Conservation (phyloP, 768 basidiomycete species). For the Tricholoma sp. region DNA sequence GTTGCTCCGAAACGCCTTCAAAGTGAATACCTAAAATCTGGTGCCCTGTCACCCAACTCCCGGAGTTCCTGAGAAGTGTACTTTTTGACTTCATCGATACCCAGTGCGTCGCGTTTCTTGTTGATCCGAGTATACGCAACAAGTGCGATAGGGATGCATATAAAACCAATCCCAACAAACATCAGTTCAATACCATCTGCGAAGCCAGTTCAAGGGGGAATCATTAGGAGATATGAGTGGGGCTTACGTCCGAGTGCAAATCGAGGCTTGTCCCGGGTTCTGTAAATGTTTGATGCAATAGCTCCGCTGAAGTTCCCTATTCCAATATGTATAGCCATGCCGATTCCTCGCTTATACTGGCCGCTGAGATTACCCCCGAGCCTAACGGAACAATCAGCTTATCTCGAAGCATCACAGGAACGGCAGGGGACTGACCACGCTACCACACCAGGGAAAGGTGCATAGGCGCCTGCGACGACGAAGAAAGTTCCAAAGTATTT, state of each 20-base stretch:
- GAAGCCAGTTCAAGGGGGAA: neutral
- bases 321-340: slow-evolving; percentile 65
- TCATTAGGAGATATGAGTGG: neutral
- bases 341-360: slow-evolving; percentile 65
- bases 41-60: slow-evolving; percentile 54
- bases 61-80: slow-evolving; percentile 32
- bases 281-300: slow-evolving; percentile 60
- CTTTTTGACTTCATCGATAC: slow-evolving; percentile 26
- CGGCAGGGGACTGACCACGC: slow-evolving; percentile 43
- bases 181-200: slow-evolving; percentile 62
- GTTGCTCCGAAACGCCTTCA: neutral
- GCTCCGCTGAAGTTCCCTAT: slow-evolving; percentile 63
- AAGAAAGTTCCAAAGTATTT: slow-evolving; percentile 77
- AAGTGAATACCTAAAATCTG: slow-evolving; percentile 54
- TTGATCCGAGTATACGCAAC: slow-evolving; percentile 54
- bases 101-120: slow-evolving; percentile 38
- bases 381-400: slow-evolving; percentile 31
- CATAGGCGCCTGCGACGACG: slow-evolving; percentile 58
- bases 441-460: slow-evolving; percentile 53
- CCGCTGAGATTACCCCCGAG: slow-evolving; percentile 61
- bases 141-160: slow-evolving; percentile 43
- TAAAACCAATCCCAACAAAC: slow-evolving; percentile 63
- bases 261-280: slow-evolving; percentile 52
- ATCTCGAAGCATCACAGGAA: neutral
- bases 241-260: slow-evolving; percentile 59